Evolutionary conservation across 2,329 filamentous ascomycete species (phyloP).

Genomic region (Xylaria sp.): DNA sequence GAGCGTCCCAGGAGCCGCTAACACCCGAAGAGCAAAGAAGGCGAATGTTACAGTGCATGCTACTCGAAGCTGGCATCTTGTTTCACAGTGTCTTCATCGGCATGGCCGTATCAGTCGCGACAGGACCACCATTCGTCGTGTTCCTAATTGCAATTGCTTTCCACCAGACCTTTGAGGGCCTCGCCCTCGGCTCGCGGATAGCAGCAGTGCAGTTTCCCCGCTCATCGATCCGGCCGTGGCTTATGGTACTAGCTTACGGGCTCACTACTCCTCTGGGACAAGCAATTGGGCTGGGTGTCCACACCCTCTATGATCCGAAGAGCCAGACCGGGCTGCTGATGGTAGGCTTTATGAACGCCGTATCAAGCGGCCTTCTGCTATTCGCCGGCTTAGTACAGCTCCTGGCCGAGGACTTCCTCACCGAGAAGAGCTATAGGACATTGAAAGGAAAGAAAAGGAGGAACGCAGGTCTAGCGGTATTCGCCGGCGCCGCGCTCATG

Average conservation of each 20-base stretch:
- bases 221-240: constrained; percentile 79
- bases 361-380: constrained; percentile 80
- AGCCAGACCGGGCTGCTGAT: constrained; percentile 80
- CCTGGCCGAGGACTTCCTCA: constrained; percentile 84
- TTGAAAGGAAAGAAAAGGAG: constrained; percentile 70
- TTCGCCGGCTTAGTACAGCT: constrained; percentile 88
- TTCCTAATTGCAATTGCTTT: constrained; percentile 84
- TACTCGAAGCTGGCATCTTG: constrained; percentile 84
- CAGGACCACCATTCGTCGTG: constrained; percentile 80
- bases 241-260: constrained; percentile 82
- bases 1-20: constrained; percentile 46
- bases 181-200: constrained; percentile 86
- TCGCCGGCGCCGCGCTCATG: constrained; percentile 74
- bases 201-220: constrained; percentile 82
- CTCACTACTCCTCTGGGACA: constrained; percentile 84
- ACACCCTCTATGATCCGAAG: constrained; percentile 81
- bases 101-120: constrained; percentile 85
- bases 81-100: constrained; percentile 90
- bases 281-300: constrained; percentile 80
- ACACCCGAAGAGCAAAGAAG: constrained; percentile 70
- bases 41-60: constrained; percentile 78
- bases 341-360: constrained; percentile 88
- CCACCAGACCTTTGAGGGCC: constrained; percentile 89
- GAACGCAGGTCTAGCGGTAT: constrained; percentile 71
- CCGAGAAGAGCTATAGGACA: constrained; percentile 76